phyloP scores from a whole-genome alignment of 768 basidiomycete species.

The Boletus rubropictus region DNA sequence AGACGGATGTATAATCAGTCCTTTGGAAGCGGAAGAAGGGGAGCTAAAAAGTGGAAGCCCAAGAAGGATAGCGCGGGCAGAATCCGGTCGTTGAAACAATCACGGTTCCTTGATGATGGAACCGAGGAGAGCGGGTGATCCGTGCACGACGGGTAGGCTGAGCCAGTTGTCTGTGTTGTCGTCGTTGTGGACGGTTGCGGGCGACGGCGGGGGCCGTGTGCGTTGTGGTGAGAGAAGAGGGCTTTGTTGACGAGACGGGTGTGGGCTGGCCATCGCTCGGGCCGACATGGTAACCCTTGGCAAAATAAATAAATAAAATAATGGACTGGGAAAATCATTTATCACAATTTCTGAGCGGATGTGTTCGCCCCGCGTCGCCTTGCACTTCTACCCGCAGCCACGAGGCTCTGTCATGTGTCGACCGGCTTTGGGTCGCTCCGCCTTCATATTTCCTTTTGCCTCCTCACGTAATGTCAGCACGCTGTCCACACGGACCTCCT shows the following conservation, averaged over 20 bases:
- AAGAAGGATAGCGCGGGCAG: slow-evolving; percentile 14
- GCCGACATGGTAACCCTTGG: slow-evolving; percentile 6
- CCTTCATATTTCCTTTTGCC: slow-evolving; percentile 14
- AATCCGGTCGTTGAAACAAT: slow-evolving; percentile 21
- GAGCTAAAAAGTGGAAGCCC: slow-evolving; percentile 9
- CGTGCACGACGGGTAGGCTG: slow-evolving; percentile 7
- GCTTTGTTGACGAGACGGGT: slow-evolving; percentile 11
- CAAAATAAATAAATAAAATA: neutral
- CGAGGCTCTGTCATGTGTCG: slow-evolving; percentile 13
- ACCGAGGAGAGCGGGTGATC: slow-evolving; percentile 23
- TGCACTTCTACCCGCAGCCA: neutral
- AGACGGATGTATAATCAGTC: slow-evolving; percentile 18
- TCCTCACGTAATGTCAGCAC: slow-evolving; percentile 5
- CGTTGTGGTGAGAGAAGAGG: slow-evolving; percentile 20
- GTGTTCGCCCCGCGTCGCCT: no score
- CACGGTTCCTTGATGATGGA: slow-evolving; percentile 25
- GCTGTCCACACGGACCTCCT: slow-evolving; percentile 5
- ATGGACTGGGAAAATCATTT: no score
- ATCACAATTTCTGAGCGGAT: no score
- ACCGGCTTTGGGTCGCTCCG: neutral
- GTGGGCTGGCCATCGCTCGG: slow-evolving; percentile 20
- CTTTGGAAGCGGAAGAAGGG: slow-evolving; percentile 13
- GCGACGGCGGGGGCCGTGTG: slow-evolving; percentile 7
- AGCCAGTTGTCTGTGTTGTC: neutral
- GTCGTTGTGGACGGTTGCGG: slow-evolving; percentile 10